Evolutionary conservation across 495 filamentous ascomycete species (phyloP).

Genomic region (Aspergillus heteromorphus): DNA sequence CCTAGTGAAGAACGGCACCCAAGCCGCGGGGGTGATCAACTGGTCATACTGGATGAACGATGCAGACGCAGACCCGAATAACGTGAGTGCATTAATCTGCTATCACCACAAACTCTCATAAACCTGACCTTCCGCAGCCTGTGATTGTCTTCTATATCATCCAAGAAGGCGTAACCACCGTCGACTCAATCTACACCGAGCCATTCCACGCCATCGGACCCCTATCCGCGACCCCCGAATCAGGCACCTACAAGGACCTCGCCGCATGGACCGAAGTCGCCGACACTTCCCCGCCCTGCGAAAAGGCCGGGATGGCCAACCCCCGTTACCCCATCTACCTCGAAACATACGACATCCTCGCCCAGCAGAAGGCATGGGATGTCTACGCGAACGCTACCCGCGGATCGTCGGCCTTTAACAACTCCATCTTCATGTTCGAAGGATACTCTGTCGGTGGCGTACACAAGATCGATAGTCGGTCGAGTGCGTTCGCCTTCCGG

Average conservation of each 20-base stretch:
- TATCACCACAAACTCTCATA: background rate
- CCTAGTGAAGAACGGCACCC: slow-evolving; percentile 31
- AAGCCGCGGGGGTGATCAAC: slow-evolving; percentile 40
- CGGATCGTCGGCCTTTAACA: slow-evolving; percentile 26
- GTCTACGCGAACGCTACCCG: slow-evolving; percentile 28
- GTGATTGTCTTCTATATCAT: slow-evolving; percentile 49
- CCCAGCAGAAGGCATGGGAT: slow-evolving; percentile 36
- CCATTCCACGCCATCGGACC: slow-evolving; percentile 44
- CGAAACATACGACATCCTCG: slow-evolving; percentile 36
- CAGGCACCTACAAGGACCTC: slow-evolving; percentile 43
- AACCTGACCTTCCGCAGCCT: slow-evolving; percentile 15
- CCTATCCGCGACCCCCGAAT: slow-evolving; percentile 21
- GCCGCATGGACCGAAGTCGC: slow-evolving; percentile 37
- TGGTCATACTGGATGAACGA: slow-evolving; percentile 48
- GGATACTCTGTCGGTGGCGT: slow-evolving; percentile 48
- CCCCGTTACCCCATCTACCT: slow-evolving; percentile 48
- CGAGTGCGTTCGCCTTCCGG: slow-evolving; percentile 43
- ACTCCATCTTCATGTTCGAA: slow-evolving; percentile 51
- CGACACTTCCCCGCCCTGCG: slow-evolving; percentile 33
- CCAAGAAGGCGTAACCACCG: slow-evolving; percentile 40
- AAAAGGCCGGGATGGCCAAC: slow-evolving; percentile 41
- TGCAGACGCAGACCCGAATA: slow-evolving; percentile 30
- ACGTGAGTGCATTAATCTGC: slow-evolving; percentile 13
- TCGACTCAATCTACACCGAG: slow-evolving; percentile 35
- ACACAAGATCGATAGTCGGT: slow-evolving; percentile 22